A percentile compares a stretch with the other conserved stretches of the same genome.
Evolutionary conservation across 177 flowering plant genomes (phyloP).

Genomic region (Telopea speciosissima): DNA sequence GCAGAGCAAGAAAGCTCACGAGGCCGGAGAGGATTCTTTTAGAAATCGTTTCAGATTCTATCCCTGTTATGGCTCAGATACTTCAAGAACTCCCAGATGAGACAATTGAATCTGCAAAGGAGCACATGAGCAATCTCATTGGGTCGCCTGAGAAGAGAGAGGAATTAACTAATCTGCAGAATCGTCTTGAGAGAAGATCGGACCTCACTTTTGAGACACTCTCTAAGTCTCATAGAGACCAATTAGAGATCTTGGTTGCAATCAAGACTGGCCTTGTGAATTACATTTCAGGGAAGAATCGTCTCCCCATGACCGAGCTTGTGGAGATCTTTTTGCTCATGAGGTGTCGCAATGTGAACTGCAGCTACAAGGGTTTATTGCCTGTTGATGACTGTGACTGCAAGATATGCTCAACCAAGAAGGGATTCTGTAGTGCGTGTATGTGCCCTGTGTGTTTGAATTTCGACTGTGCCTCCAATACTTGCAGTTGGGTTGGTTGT

Average conservation of each 20-base stretch:
- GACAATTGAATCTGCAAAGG: conserved; percentile 46
- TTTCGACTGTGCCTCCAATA: conserved; percentile 82
- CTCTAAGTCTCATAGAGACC: conserved; percentile 51
- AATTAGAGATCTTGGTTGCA: conserved; percentile 66
- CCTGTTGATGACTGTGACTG: conserved; percentile 98
- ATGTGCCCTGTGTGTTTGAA: conserved; percentile 88
- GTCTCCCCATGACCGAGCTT: conserved; percentile 44
- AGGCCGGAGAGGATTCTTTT: conserved; percentile 57
- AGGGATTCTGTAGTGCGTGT: conserved; percentile 90
- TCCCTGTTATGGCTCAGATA: conserved; percentile 49
- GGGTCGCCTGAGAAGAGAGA: conserved; percentile 47
- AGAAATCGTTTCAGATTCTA: conserved; percentile 60
- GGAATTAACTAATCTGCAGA: conserved; percentile 52
- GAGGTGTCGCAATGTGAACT: conserved; percentile 71
- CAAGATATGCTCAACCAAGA: conserved; percentile 73
- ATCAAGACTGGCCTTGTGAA: conserved; percentile 53
- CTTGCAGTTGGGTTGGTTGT: conserved; percentile 99
- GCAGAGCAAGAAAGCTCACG: conserved; percentile 35
- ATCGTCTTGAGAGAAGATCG: conserved; percentile 58
- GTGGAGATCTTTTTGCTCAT: conserved; percentile 65
- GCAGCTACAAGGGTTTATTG: conserved; percentile 62
- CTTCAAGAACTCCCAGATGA: conserved; percentile 59
- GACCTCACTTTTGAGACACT: conserved; percentile 72
- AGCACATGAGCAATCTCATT: conserved; percentile 52
- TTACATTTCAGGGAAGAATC: conserved; percentile 38